Evolutionary conservation across 2,329 filamentous ascomycete genomes (phyloP).

Genomic region (Fusarium anguioides): DNA sequence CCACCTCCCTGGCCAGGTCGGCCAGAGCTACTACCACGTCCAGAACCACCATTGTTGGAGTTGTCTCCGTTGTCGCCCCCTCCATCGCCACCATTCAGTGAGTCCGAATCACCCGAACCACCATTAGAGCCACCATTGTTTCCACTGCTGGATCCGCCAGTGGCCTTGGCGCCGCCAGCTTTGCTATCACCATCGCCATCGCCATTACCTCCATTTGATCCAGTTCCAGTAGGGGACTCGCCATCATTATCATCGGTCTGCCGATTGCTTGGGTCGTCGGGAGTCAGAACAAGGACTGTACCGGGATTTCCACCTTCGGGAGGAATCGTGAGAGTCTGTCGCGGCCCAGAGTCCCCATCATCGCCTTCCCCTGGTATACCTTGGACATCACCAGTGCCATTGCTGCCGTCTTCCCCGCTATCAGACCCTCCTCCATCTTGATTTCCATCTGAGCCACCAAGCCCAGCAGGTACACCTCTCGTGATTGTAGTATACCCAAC

Average conservation of each 20-base stretch:
- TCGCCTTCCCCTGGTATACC: neutral
- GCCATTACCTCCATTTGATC: neutral
- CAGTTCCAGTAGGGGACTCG: neutral
- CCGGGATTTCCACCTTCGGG: slow-evolving; percentile 20
- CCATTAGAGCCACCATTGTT: neutral
- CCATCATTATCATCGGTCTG: neutral
- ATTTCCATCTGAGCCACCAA: neutral
- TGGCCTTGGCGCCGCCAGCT: neutral
- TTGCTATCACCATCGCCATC: neutral
- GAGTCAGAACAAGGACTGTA: slow-evolving; percentile 23
- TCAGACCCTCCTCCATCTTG: neutral
- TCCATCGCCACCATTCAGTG: neutral
- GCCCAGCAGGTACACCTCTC: neutral
- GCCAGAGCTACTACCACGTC: neutral
- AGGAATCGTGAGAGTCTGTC: slow-evolving; percentile 21
- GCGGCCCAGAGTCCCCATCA: neutral
- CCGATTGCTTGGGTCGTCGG: neutral
- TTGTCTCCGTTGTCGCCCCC: neutral
- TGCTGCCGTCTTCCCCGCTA: neutral
- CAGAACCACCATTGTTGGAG: neutral
- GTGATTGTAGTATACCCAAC: slow-evolving; percentile 28
- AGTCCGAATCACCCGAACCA: neutral
- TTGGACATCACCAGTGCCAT: neutral
- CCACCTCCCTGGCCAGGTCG: neutral
- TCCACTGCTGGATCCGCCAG: neutral